Evolutionary conservation across 441 rosid species (phyloP).

Genomic region (Pelargonium citronellum): DNA sequence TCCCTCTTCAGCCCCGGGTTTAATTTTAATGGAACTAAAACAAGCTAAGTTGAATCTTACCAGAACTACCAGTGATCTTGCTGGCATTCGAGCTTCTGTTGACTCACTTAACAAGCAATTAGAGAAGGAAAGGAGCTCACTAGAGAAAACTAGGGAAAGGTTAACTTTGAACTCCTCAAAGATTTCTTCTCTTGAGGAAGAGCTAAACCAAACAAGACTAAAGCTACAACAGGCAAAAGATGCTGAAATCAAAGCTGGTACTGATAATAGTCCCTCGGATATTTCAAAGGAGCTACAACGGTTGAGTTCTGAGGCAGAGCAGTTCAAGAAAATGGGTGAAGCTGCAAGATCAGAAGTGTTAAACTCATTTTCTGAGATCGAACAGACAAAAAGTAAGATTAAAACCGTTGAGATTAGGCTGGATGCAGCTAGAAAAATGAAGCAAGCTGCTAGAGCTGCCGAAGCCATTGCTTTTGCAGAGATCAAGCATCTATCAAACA

Average conservation of each 20-base stretch:
- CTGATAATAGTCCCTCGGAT: constrained; percentile 6
- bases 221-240: constrained; percentile 43
- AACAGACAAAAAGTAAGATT: constrained; percentile 54
- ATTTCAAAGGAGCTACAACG: constrained; percentile 55
- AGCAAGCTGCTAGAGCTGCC: constrained; percentile 78
- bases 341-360: constrained; percentile 46
- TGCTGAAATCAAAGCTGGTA: constrained; percentile 23
- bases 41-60: constrained; percentile 76
- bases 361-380: constrained; percentile 54
- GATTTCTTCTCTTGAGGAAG: constrained; percentile 59
- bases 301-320: constrained; percentile 55
- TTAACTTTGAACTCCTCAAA: constrained; percentile 47
- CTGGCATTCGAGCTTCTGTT: constrained; percentile 60
- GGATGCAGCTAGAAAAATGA: constrained; percentile 76
- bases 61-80: constrained; percentile 62
- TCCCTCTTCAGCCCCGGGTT: constrained; percentile 42
- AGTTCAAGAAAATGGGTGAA: constrained; percentile 55
- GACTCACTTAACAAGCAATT: constrained; percentile 56
- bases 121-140: constrained; percentile 56
- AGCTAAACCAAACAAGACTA: constrained; percentile 39
- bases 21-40: constrained; percentile 56
- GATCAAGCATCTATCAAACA: constrained; percentile 51
- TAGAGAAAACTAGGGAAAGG: constrained; percentile 64
- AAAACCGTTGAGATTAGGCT: constrained; percentile 62
- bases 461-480: constrained; percentile 77